phyloP scores from a whole-genome alignment of 306 rosid genomes.

The Medicago arabica region DNA sequence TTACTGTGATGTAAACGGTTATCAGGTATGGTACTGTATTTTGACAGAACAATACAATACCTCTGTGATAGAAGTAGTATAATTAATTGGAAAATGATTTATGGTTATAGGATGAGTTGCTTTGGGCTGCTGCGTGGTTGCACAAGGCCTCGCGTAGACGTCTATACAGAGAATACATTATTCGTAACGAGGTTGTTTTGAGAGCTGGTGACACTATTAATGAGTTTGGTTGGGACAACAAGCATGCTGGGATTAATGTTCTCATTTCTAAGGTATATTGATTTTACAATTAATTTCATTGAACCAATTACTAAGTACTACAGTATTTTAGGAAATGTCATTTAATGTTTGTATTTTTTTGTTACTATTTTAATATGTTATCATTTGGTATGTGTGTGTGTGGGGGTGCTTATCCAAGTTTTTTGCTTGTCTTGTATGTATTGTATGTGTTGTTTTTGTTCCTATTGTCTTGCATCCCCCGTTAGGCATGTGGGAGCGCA shows the following conservation, averaged over 20 bases:
- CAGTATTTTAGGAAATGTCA: not conserved
- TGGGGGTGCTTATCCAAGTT: slow-evolving; percentile 33
- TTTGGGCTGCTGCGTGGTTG: slow-evolving; percentile 99
- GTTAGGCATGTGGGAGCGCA: slow-evolving; percentile 56
- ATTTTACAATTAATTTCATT: not conserved
- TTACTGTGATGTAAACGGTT: slow-evolving; percentile 92
- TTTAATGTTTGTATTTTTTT: not conserved
- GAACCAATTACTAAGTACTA: not conserved
- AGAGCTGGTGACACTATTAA: slow-evolving; percentile 96
- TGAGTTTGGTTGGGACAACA: slow-evolving; percentile 99
- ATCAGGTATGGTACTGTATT: slow-evolving; percentile 59
- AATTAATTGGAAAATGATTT: not conserved
- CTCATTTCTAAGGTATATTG: slow-evolving; percentile 81
- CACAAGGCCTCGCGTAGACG: slow-evolving; percentile 95
- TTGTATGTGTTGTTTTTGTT: slow-evolving; percentile 45
- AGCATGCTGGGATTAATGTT: slow-evolving; percentile 97
- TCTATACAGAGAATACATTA: slow-evolving; percentile 85
- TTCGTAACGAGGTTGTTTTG: slow-evolving; percentile 81
- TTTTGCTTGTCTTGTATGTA: no score
- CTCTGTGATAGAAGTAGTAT: no score
- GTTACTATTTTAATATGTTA: slow-evolving; percentile 17
- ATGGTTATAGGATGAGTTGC: slow-evolving; percentile 72
- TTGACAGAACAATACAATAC: not conserved
- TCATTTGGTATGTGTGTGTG: not conserved
- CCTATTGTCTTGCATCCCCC: slow-evolving; percentile 46